These are phyloP conservation scores for Fraxinus excelsior DNA, from an alignment of 257 asterid species.

Conservation along the genomic window DNA sequence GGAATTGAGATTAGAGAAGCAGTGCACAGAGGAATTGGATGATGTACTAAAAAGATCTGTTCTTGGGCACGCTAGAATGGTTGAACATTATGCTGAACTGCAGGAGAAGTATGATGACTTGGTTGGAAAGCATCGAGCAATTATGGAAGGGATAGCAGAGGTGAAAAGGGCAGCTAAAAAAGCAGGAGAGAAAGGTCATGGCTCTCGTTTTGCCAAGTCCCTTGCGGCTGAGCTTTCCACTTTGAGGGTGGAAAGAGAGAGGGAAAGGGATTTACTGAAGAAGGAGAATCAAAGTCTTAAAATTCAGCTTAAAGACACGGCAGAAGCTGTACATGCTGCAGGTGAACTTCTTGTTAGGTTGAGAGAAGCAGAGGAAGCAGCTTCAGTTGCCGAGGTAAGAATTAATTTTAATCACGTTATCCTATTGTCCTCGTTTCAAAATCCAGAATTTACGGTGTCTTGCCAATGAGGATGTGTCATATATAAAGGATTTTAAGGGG, in stretches of 20 bases:
- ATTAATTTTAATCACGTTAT: not conserved
- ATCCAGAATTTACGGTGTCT: no score
- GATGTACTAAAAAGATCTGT: constrained; percentile 82
- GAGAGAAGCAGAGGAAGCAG: constrained; percentile 90
- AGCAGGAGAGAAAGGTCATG: constrained; percentile 87
- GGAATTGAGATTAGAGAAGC: constrained; percentile 80
- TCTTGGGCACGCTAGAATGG: constrained; percentile 83
- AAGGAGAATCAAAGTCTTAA: constrained; percentile 76
- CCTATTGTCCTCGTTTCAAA: not conserved
- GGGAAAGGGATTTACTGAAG: constrained; percentile 69
- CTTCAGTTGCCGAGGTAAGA: constrained; percentile 78
- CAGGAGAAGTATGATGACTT: constrained; percentile 87
- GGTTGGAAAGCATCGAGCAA: constrained; percentile 59
- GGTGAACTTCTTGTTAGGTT: constrained; percentile 89
- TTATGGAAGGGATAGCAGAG: constrained; percentile 81
- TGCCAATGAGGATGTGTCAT: no score
- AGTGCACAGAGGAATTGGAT: constrained; percentile 77
- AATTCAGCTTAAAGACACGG: constrained; percentile 87
- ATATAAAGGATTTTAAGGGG: not conserved
- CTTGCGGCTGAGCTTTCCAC: constrained; percentile 90
- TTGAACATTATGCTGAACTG: constrained; percentile 88
- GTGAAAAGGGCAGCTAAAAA: constrained; percentile 86
- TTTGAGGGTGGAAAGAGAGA: constrained; percentile 77
- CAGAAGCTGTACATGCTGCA: constrained; percentile 98
- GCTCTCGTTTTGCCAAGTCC: constrained; percentile 81